phyloP scores from a whole-genome alignment of 1,139 yeast species.

The Kodamaea alishanica region DNA sequence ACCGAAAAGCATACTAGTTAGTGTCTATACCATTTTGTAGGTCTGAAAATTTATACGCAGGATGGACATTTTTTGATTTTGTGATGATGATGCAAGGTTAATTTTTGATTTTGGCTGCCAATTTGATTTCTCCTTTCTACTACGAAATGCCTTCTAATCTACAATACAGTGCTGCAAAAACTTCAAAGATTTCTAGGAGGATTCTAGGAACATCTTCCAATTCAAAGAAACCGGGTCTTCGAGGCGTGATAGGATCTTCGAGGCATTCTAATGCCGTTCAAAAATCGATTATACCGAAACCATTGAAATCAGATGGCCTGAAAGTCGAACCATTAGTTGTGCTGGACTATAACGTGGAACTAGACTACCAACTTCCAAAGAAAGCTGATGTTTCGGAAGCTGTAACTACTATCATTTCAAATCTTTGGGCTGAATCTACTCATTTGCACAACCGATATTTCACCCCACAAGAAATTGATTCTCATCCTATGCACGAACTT shows the following conservation, averaged over 20 bases:
- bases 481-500: conserved; percentile 23
- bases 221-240: not conserved
- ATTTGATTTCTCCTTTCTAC: not conserved
- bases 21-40: too few species aligned
- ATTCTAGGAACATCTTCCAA: conserved; percentile 15
- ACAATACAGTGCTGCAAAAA: conserved; percentile 41
- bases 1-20: too few species aligned
- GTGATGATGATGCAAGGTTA: too few species aligned
- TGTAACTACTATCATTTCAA: conserved; percentile 30
- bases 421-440: conserved; percentile 41
- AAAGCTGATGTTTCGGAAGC: conserved; percentile 34
- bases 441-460: conserved; percentile 23
- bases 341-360: conserved; percentile 35
- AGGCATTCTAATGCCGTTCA: too few species aligned
- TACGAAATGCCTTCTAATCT: conserved; percentile 22
- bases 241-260: too few species aligned
- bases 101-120: not conserved
- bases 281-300: too few species aligned
- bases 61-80: too few species aligned
- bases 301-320: too few species aligned
- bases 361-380: conserved; percentile 36
- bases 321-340: conserved; percentile 16
- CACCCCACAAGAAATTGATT: conserved; percentile 10
- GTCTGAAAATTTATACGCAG: too few species aligned
- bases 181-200: conserved; percentile 32